phyloP scores from a whole-genome alignment of 495 filamentous ascomycete genomes.

The Copromyces sp. region DNA sequence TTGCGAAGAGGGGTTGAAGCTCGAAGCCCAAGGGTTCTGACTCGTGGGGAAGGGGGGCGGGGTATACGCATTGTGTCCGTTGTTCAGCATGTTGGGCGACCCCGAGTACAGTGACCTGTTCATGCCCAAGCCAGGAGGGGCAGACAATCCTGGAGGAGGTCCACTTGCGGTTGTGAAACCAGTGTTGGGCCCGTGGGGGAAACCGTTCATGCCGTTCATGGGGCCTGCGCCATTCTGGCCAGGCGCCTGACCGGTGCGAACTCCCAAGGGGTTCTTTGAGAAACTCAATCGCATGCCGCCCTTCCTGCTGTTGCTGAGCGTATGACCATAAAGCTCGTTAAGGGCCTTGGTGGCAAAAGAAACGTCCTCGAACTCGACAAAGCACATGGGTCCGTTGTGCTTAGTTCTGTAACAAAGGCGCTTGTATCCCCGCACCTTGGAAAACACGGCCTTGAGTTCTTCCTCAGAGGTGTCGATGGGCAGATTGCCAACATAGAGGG shows the following conservation, averaged over 20 bases:
- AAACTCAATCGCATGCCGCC: constrained; percentile 97
- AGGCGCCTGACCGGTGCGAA: constrained; percentile 62
- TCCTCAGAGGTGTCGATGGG: constrained; percentile 92
- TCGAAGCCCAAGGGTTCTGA: constrained; percentile 17
- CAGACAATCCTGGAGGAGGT: constrained; percentile 61
- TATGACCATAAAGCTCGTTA: constrained; percentile 82
- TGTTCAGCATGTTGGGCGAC: constrained; percentile 9
- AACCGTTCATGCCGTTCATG: constrained; percentile 42
- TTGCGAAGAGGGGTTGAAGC: constrained; percentile 11
- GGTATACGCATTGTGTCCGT: constrained; percentile 8
- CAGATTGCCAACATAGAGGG: constrained; percentile 92
- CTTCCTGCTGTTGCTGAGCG: constrained; percentile 85
- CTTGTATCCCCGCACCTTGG: constrained; percentile 91
- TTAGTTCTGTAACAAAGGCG: constrained; percentile 96
- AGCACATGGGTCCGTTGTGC: constrained; percentile 97
- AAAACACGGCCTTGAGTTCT: constrained; percentile 90
- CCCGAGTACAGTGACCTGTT: constrained; percentile 24
- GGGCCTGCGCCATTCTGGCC: constrained; percentile 25
- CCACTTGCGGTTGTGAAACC: constrained; percentile 64
- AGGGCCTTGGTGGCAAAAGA: constrained; percentile 88
- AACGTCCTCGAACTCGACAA: constrained; percentile 96
- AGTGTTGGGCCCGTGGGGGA: constrained; percentile 27
- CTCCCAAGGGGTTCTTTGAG: constrained; percentile 94
- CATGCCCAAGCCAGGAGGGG: constrained; percentile 55
- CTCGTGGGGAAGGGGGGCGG: constrained; percentile 12